Percentiles rank a stretch among this genome's conserved stretches.
Evolutionary conservation across 352 stramenopile species (phyloP).

Genomic region (Globisporangium solare): DNA sequence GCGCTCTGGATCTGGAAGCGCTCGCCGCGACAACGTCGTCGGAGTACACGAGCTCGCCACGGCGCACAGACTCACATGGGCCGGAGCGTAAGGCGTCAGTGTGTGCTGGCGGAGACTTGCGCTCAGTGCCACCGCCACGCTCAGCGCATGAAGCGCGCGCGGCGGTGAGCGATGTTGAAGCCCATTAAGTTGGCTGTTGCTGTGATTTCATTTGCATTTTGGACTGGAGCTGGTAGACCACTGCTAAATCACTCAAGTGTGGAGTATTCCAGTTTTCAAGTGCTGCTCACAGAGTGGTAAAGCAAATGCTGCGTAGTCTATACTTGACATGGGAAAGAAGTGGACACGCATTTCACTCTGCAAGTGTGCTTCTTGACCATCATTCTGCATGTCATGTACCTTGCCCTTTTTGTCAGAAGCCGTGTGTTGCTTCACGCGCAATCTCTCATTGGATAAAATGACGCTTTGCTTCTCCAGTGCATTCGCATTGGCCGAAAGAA

Average conservation of each 20-base stretch:
- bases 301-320: neutral
- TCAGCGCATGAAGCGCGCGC: no score
- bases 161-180: no score
- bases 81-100: neutral
- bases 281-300: neutral
- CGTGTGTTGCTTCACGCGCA: neutral
- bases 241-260: no score
- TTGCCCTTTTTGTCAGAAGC: neutral
- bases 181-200: no score
- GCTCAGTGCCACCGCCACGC: no score
- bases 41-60: constrained; percentile 18
- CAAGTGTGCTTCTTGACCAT: constrained; percentile 14
- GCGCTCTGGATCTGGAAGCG: constrained; percentile 26
- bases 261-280: no score
- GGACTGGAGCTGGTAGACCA: no score
- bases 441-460: neutral
- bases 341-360: neutral
- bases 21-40: constrained; percentile 17
- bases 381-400: neutral
- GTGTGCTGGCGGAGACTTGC: neutral
- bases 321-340: neutral
- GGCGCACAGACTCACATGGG: constrained; percentile 3
- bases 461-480: neutral
- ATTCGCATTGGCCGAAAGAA: constrained; percentile 9
- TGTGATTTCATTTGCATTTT: no score